These are phyloP conservation scores for Crithidia thermophila DNA, from an alignment of 208 protist genomes.

Conservation along the genomic window DNA sequence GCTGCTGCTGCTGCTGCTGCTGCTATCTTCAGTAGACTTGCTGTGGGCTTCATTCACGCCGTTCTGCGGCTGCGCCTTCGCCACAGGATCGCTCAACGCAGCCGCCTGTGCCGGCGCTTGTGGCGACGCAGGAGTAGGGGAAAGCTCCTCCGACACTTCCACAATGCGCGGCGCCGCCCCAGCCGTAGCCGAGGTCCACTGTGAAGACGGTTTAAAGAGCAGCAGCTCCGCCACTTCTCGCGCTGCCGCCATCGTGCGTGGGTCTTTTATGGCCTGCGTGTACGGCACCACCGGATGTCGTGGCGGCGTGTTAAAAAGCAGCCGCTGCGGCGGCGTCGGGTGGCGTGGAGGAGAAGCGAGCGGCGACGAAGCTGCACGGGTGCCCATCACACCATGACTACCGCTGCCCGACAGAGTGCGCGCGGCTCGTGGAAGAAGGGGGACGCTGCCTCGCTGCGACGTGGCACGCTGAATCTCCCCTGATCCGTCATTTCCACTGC, in stretches of 20 bases:
- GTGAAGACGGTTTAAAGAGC: background rate
- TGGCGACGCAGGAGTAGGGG: too few relatives aligned
- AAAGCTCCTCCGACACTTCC: slow-evolving; percentile 1
- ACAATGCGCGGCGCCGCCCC: background rate
- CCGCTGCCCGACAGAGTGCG: background rate
- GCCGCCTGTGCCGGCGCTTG: too few relatives aligned
- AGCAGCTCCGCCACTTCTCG: slow-evolving; percentile 9
- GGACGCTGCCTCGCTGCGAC: too few relatives aligned
- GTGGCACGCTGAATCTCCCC: too few relatives aligned
- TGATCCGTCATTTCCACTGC: too few relatives aligned
- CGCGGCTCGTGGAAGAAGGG: slow-evolving; percentile 7
- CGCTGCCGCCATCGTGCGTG: slow-evolving; percentile 5
- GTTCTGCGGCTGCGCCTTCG: too few relatives aligned
- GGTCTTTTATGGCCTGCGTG: slow-evolving; percentile 1
- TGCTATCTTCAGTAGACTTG: too few relatives aligned
- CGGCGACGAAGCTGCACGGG: background rate
- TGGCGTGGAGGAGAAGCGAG: background rate
- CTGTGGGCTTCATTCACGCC: too few relatives aligned
- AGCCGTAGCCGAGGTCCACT: background rate
- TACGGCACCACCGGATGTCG: slow-evolving; percentile 10
- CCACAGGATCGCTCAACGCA: too few relatives aligned
- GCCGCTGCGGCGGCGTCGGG: slow-evolving; percentile 1
- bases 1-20: background rate
- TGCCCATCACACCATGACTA: background rate
- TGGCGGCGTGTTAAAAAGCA: slow-evolving; percentile 12